These are phyloP conservation scores for Pueraria montana DNA, from an alignment of 306 rosid species.

Conservation along the genomic window DNA sequence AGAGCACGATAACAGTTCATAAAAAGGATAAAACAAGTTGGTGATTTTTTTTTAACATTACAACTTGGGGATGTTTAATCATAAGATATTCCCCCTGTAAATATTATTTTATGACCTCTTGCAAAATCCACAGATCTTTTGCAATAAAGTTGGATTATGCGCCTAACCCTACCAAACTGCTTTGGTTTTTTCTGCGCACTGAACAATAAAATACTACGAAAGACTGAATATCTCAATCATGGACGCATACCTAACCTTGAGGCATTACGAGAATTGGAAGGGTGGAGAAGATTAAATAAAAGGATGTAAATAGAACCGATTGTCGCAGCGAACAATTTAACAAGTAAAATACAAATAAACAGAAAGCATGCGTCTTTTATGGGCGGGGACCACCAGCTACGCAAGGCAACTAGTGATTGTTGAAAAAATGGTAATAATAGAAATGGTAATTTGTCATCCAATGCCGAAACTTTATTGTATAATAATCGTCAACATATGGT, in stretches of 20 bases:
- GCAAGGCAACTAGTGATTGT: neutral
- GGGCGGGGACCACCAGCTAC: neutral
- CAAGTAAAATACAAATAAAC: slow-evolving; percentile 15
- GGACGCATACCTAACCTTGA: slow-evolving; percentile 29
- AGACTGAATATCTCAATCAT: slow-evolving; percentile 20
- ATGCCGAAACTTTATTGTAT: slow-evolving; percentile 35
- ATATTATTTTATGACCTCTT: neutral
- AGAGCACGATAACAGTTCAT: neutral
- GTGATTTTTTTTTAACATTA: neutral
- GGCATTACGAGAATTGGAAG: neutral
- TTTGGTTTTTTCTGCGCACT: slow-evolving; percentile 35
- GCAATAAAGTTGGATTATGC: slow-evolving; percentile 8
- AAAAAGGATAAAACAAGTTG: neutral
- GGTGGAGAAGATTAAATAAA: neutral
- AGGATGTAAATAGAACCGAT: neutral
- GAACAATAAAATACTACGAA: slow-evolving; percentile 4
- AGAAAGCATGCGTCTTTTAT: neutral
- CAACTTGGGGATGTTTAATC: neutral
- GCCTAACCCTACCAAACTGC: slow-evolving; percentile 17
- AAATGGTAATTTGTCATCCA: slow-evolving; percentile 18
- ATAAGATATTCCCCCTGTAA: neutral
- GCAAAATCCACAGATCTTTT: slow-evolving; percentile 4
- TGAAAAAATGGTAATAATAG: neutral
- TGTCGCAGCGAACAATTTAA: neutral
- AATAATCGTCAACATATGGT: slow-evolving; percentile 15